Evolutionary conservation across 208 protist species (phyloP), one percentile per base, ranked within the genome.

Genomic region (Acanthamoeba culbertsoni): DNA sequence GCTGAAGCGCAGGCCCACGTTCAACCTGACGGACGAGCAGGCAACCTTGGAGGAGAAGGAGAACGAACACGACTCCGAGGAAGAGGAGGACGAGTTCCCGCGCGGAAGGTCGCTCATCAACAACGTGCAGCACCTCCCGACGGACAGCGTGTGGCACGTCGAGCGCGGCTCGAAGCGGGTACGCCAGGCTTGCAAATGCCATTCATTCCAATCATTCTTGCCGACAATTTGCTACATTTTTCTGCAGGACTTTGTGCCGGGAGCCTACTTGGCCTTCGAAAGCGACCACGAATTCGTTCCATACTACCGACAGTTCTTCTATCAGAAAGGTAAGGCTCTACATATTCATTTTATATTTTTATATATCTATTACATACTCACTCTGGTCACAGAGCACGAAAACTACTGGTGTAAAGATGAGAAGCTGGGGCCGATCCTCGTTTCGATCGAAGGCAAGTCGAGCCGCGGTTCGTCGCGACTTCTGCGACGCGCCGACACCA

Each of bases 181-280:
- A 65, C 59, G 1, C 28, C 0, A 8, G 48, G 48, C 48, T 55
- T 18, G 18, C n/a, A n/a, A n/a, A n/a, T n/a, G n/a, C n/a, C 48
- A 55, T 55, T 8, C 48, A 55, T 31, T 40, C 59, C 48, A 55
- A 55, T 8, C 8, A 8, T 18, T 26, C 59, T 20, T 8, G 57
- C n/a, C 4, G 28, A 65, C n/a, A 23, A 57, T 23, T n/a, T 18
- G 23, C 2, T 31, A 55, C 8, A 18, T 18, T 23, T 55, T 8
- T 18, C 8, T 62, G 55, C 59, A 82, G 71, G 71, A 82, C 71
- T 53, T 82, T 82, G 71, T 82, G 42, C 71, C 71, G 20, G 71
- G 71, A 26, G 71, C 71, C n/a, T 82, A 82, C 71, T 48, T 55
- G 42, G 71, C 71, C 45, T 53, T 82, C n/a, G 71, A 82, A 37